Evolutionary conservation across 2,329 filamentous ascomycete species (phyloP), one percentile per base, ranked within the genome.

Genomic region (Paecilomyces formosus): DNA sequence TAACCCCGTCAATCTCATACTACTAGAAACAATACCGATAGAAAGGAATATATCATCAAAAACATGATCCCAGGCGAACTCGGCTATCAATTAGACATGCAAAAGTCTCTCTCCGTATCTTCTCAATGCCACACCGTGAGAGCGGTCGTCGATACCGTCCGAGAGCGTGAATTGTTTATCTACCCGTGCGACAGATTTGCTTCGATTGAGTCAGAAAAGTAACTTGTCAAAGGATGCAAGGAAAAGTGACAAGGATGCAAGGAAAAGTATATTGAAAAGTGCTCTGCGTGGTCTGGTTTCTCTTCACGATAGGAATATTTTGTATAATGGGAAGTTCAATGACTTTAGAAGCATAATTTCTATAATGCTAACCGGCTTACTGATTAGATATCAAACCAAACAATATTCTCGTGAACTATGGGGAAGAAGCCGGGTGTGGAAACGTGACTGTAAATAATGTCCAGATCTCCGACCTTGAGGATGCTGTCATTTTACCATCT

Each of bases 341-440:
- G 49, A 1, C 15, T 53, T 58, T 39, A 53, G 4, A 52, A 58
- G 56, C 24, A 45, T 45, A 8, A 12, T 33, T 33, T 51, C 49
- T 15, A 55, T 52, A n/a, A 26, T 57, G 35, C 60, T 62, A 31
- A 62, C 55, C 49, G 18, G 54, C 22, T 26, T 26, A 5, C 33
- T n/a, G 1, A 31, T 11, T 62, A 69, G 72, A 74, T 54, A 67
- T 73, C 59, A 74, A 74, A 58, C 67, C 71, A 18, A 69, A 74
- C 58, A 74, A 74, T 56, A 70, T 72, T 49, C 63, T 74, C 15
- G 21, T 74, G 6, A 64, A 74, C 58, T 69, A 71, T 52, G 64
- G 72, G 21, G 64, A 69, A 57, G 65, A 35, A 24, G 52, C 57
- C 24, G 55, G 35, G 8, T 60, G 55, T 31, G 53, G 60, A 12